phyloP scores from a whole-genome alignment of 2,329 filamentous ascomycete genomes.

The Ceratocystis destructans region DNA sequence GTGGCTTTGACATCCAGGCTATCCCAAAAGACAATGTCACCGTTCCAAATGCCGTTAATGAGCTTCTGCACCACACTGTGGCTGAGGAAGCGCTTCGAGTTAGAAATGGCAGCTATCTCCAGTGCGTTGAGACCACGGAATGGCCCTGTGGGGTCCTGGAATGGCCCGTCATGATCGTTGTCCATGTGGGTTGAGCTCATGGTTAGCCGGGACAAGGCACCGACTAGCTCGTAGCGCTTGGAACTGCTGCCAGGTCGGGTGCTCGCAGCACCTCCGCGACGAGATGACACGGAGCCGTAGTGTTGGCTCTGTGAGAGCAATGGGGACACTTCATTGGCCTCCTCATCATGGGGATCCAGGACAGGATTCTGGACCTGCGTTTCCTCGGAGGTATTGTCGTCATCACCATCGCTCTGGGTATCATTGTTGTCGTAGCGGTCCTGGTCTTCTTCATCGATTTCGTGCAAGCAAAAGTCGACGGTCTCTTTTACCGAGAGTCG shows the following conservation, averaged over 20 bases:
- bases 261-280: slow-evolving; percentile 22
- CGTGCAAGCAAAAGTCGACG: slow-evolving; percentile 60
- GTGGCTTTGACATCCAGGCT: slow-evolving; percentile 55
- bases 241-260: slow-evolving; percentile 27
- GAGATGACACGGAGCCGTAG: slow-evolving; percentile 20
- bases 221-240: slow-evolving; percentile 37
- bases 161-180: slow-evolving; percentile 29
- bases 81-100: slow-evolving; percentile 72
- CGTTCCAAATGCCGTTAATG: slow-evolving; percentile 72
- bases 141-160: slow-evolving; percentile 51
- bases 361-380: slow-evolving; percentile 6
- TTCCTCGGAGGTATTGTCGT: slow-evolving; percentile 18
- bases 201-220: slow-evolving; percentile 43
- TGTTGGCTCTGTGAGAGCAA: slow-evolving; percentile 29
- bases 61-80: slow-evolving; percentile 72
- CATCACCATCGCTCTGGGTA: slow-evolving; percentile 15
- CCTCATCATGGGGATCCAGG: slow-evolving; percentile 27
- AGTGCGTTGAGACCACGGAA: slow-evolving; percentile 75
- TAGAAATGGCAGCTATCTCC: slow-evolving; percentile 68
- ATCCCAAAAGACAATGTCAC: slow-evolving; percentile 80
- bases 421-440: neutral
- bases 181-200: slow-evolving; percentile 31
- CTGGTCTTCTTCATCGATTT: slow-evolving; percentile 39
- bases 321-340: slow-evolving; percentile 36
- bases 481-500: slow-evolving; percentile 58